Conservation (phyloP, 495 filamentous ascomycete species). For the Pseudomonodictys pantanalensis region DNA sequence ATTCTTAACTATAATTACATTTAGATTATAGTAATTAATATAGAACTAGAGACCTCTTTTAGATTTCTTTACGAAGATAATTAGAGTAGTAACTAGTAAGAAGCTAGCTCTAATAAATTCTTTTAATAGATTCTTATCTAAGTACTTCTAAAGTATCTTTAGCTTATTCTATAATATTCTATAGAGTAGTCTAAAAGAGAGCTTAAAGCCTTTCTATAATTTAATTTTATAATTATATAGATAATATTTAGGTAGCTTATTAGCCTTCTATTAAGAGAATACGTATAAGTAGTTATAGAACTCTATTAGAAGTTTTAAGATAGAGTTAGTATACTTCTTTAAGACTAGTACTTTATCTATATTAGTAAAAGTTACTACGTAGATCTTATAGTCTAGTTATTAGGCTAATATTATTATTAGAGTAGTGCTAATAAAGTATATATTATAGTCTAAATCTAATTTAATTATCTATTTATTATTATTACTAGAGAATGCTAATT, state of each 20-base stretch:
- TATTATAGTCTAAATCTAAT: too few relatives aligned
- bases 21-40: constrained; percentile 10
- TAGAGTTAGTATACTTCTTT: too few relatives aligned
- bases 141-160: constrained; percentile 18
- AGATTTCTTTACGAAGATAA: constrained; percentile 23
- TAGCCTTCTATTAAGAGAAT: not conserved
- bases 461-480: too few relatives aligned
- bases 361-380: too few relatives aligned
- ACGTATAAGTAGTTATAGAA: constrained; percentile 1
- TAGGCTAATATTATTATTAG: too few relatives aligned
- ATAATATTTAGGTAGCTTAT: constrained; percentile 2
- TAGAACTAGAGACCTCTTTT: constrained; percentile 14
- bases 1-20: constrained; percentile 19
- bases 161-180: constrained; percentile 20
- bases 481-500: too few relatives aligned
- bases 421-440: too few relatives aligned
- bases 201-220: not conserved
- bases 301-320: not conserved
- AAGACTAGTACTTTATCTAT: too few relatives aligned
- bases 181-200: constrained; percentile 20
- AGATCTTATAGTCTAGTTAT: too few relatives aligned
- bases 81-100: not conserved
- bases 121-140: constrained; percentile 17
- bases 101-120: constrained; percentile 12
- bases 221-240: constrained; percentile 23